Evolutionary conservation across 495 filamentous ascomycete species (phyloP), one percentile per base, ranked within the genome.

Genomic region (Aspergillus heteromorphus): DNA sequence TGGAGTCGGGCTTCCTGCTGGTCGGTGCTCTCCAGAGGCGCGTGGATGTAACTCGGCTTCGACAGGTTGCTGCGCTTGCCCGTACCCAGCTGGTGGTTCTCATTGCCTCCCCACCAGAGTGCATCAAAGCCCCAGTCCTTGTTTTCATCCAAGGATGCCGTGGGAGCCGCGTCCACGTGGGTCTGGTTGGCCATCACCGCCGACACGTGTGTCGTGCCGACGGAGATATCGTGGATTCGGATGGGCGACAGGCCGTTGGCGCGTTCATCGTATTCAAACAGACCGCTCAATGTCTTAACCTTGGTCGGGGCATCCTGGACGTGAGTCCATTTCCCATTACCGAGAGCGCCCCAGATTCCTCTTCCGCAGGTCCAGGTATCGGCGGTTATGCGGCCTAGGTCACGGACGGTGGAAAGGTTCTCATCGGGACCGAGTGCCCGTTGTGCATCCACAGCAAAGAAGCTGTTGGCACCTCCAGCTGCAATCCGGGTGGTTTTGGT

Each of bases 61-160:
- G 79, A 72, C 6, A 83, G 58, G 63, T 98, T 97, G 62, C 82
- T 95, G 55, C 92, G 73, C 75, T 84, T 92, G 31, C 93, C 92
- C 4, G 87, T 97, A 4, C 93, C 93, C 16, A 98, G 80, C 65
- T 98, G 93, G 64, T 88, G 96, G 57, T 83, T 79, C 72, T 98
- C 92, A 62, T 97, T 98, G 34, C 88, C 88, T 58, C 93, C 93
- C 88, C 92, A 98, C 80, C 86, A 95, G 6, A 97, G 65, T 2
- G 88, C 83, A 67, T 97, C 93, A 8, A 84, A 83, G 48, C 92
- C 92, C 77, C 81, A 96, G 55, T 86, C 84, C 45, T 84, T 81
- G 4, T 74, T 74, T 4, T 79, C 76, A 10, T 73, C 76, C 6
- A 71, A 64, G 6, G 74, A 62, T 10, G 69, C 68, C 14, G 67